Conservation (phyloP, 495 filamentous ascomycete genomes). For the Penicillium lividum region DNA sequence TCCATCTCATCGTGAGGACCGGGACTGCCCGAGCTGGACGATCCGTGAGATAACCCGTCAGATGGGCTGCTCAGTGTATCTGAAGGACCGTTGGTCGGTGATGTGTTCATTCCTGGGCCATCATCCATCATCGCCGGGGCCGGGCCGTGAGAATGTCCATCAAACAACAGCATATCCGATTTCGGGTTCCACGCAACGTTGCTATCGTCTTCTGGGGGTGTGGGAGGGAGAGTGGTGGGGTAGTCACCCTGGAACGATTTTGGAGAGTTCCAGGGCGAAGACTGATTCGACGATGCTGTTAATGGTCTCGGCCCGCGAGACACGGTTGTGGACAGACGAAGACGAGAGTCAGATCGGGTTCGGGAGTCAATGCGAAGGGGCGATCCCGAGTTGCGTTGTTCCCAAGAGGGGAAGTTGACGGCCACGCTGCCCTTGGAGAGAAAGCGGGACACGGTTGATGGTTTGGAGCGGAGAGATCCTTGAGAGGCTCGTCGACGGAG, state of each 20-base stretch:
- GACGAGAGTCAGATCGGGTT: constrained; percentile 37
- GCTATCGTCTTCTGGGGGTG: constrained; percentile 48
- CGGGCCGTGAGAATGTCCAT: constrained; percentile 28
- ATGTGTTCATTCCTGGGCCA: constrained; percentile 36
- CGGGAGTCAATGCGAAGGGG: constrained; percentile 32
- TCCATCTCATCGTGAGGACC: constrained; percentile 43
- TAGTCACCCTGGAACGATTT: constrained; percentile 35
- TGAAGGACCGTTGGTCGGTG: constrained; percentile 26
- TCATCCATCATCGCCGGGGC: constrained; percentile 39
- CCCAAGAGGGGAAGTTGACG: constrained; percentile 44
- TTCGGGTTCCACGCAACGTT: constrained; percentile 41
- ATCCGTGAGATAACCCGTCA: constrained; percentile 36
- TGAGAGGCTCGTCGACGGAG: constrained; percentile 44
- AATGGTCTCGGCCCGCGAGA: constrained; percentile 41
- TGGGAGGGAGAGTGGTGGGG: constrained; percentile 39
- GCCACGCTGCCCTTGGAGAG: constrained; percentile 41
- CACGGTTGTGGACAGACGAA: constrained; percentile 37
- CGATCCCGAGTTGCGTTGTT: constrained; percentile 36
- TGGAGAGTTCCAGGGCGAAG: constrained; percentile 33
- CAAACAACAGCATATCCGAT: constrained; percentile 39
- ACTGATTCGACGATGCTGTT: constrained; percentile 20
- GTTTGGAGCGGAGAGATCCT: constrained; percentile 41
- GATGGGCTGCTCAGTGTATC: constrained; percentile 38
- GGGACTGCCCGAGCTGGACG: constrained; percentile 42
- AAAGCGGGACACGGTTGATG: constrained; percentile 43